Base-by-base conservation (phyloP, 2,329 filamentous ascomycete species). In the Metarhizium humberi region DNA sequence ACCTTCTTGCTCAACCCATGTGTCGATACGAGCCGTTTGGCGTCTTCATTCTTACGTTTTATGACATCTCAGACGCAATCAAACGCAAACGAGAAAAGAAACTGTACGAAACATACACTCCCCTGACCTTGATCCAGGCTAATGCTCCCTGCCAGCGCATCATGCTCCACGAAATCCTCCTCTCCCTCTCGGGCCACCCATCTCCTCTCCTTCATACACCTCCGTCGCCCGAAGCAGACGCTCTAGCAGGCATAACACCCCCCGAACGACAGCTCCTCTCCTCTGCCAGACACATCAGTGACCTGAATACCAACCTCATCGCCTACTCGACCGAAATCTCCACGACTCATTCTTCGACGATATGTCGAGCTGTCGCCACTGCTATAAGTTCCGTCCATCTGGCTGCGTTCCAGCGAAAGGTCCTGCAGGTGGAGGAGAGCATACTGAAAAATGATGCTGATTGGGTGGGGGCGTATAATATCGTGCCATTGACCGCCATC, bases 151-250 rank as follows among this genome's bases (percentile, higher is more conserved):
- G 4, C 45, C 25, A 43, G 55, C 30, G 52, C 54, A 50, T 62
- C 62, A 99, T 99, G 94, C 88, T 99, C 71, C 94, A 97, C 82
- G 94, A 99, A 79, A 90, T 99, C 75, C 85, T 97, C 72, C 86
- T 99, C 72, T 92, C 92, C 71, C 85, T 97, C 72, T 95, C 92
- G 65, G 92, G 94, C 62, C 90, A 97, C 74, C 87, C 89, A 60
- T 96, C 92, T 61, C 87, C 91, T 62, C 82, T 97, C 67, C 88
- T 96, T 75, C 80, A 81, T 10, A 45, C 48, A 69, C 68, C 74
- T 63, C 69, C 75, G 63, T 66, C 72, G 64, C 71, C 76, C 63
- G 75, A 74, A 60, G 68, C 74, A 66, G 71, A 73, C 63, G 68
- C 76, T 53, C 64, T 72, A 64, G 69, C 75, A 63, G 68, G 79